Evolutionary conservation across 2,329 filamentous ascomycete genomes (phyloP).

Genomic region (Laburnicola sp.): DNA sequence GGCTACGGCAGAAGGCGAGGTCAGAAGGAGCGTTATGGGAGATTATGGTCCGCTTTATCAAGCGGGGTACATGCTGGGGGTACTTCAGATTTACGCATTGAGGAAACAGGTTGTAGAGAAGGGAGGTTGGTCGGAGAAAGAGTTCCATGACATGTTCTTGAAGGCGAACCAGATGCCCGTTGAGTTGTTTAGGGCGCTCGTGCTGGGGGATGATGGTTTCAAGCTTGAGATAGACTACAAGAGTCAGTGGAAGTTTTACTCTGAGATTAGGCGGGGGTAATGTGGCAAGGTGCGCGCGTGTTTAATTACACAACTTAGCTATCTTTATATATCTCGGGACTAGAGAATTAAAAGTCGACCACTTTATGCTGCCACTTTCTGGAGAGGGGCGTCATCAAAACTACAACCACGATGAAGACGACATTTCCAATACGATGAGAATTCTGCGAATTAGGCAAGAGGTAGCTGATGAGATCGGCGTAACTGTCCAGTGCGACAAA

Average conservation of each 20-base stretch:
- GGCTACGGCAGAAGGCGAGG: conserved; percentile 63
- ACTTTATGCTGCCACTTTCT: too few species aligned
- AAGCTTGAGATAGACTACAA: conserved; percentile 51
- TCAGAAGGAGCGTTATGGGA: conserved; percentile 59
- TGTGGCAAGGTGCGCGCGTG: too few species aligned
- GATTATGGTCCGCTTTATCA: conserved; percentile 63
- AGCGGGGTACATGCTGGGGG: conserved; percentile 63
- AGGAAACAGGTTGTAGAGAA: conserved; percentile 53
- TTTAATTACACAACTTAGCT: too few species aligned
- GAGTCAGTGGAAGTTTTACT: conserved; percentile 52
- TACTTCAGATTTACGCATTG: conserved; percentile 58
- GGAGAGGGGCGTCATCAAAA: too few species aligned
- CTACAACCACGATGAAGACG: too few species aligned
- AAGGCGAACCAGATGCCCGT: conserved; percentile 58
- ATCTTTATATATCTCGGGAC: too few species aligned
- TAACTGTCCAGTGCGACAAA: too few species aligned
- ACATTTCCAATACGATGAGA: too few species aligned
- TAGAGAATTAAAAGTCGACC: too few species aligned
- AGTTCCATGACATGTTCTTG: conserved; percentile 60
- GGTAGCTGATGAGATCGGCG: too few species aligned
- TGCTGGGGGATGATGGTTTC: conserved; percentile 43
- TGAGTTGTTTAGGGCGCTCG: conserved; percentile 56
- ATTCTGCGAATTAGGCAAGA: too few species aligned
- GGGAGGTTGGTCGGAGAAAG: conserved; percentile 53
- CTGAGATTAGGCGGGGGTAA: not conserved